Evolutionary conservation across 345 rosid species (phyloP), one percentile per base, ranked within the genome.

Genomic region (Aethionema arabicum): DNA sequence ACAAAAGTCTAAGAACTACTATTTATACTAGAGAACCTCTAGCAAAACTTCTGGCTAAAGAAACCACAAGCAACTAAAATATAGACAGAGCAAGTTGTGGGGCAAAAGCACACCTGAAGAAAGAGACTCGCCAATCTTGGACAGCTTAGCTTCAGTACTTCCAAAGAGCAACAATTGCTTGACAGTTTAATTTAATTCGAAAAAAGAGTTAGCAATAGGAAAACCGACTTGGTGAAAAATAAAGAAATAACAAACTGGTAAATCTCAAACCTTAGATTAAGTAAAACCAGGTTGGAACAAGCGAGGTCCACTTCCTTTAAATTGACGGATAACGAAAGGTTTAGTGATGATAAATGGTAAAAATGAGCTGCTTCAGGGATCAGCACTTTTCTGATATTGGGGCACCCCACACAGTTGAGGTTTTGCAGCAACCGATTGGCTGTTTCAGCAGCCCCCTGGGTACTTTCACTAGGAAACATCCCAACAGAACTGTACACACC

Each of bases 371-470:
- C 72, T 59, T 84, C 82, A 8, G 97, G 97, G 52, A 93, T 88
- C 53, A 63, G 36, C 61, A 90, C 99, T 77, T 90, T 90, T 65
- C 85, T 87, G 63, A 90, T 93, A 79, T 88, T 93, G 31, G 78
- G 83, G 77, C 99, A 93, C 46, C 97, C 92, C 39, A 93, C 96
- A 16, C 97, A 93, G 66, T 82, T 90, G 59, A 93, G 99, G 78
- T 80, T 88, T 72, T 90, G 92, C 72, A 93, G 78, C 67, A 90
- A 73, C n/a, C 92, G 84, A 39, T 83, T 80, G 32, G 84, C 78
- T 59, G 72, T 81, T 70, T 83, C 80, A 38, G 55, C 65, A 29
- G 72, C 69, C 65, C 61, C 83, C 12, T 54, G 63, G n/a, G 48
- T 32, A 52, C 62, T 72, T 67, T 60, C 80, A 15, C 33, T 53